These are phyloP conservation scores for Colletotrichum australisinense DNA, from an alignment of 2,329 filamentous ascomycete species.

Conservation along the genomic window DNA sequence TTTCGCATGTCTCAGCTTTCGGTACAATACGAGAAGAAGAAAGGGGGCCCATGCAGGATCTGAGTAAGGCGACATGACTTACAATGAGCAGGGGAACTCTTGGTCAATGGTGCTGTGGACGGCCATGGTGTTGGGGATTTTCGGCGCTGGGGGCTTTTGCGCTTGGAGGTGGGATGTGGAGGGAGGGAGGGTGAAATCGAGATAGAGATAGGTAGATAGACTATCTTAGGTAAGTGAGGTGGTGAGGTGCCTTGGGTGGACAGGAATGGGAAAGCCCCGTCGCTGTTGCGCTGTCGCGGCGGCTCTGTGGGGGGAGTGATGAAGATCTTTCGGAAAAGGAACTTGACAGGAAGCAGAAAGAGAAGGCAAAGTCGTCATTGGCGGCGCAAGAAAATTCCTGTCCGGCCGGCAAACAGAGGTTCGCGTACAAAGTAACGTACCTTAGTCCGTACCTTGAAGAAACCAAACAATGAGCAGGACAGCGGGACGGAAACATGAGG, in stretches of 20 bases:
- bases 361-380: constrained; percentile 18
- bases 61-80: constrained; percentile 45
- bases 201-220: not conserved
- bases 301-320: not conserved
- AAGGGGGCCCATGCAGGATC: constrained; percentile 35
- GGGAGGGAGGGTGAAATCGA: constrained; percentile 1
- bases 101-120: constrained; percentile 48
- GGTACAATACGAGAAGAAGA: not conserved
- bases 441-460: not conserved
- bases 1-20: constrained; percentile 54
- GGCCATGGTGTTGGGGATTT: constrained; percentile 49
- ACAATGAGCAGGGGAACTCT: constrained; percentile 74
- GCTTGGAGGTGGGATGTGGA: constrained; percentile 4
- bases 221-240: not conserved
- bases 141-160: not conserved
- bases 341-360: not conserved
- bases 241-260: not conserved
- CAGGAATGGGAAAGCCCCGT: constrained; percentile 8
- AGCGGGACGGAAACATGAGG: not conserved
- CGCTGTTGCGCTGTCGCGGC: not conserved
- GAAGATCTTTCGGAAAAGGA: not conserved
- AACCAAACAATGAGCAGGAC: not conserved
- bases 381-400: constrained; percentile 15
- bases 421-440: not conserved
- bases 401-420: not conserved